Conservation (phyloP, 2,329 filamentous ascomycete species). For the Emericellopsis atlantica region DNA sequence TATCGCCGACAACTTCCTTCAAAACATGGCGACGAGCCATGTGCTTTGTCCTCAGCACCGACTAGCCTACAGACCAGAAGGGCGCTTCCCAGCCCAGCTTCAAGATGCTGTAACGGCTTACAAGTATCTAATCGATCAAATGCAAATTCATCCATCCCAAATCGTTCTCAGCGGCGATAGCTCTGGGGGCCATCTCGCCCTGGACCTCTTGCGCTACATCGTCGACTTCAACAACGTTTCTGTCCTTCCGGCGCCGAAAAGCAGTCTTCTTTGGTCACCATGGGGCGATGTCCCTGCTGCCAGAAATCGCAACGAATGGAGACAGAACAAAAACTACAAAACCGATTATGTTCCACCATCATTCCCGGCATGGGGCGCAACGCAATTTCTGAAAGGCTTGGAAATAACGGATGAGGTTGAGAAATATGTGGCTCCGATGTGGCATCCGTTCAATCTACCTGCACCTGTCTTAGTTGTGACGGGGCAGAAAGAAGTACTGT, state of each 20-base stretch:
- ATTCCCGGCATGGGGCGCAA: not conserved
- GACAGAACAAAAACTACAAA: not conserved
- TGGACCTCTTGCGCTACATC: constrained; percentile 17
- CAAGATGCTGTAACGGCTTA: constrained; percentile 18
- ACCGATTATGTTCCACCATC: not conserved
- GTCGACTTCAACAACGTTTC: constrained; percentile 2
- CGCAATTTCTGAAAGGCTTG: too few relatives aligned
- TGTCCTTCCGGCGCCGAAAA: not conserved
- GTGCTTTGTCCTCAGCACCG: constrained; percentile 17
- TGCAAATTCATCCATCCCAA: constrained; percentile 8
- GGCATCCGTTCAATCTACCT: too few relatives aligned
- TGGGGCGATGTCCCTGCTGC: not conserved
- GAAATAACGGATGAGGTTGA: too few relatives aligned
- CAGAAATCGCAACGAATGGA: not conserved
- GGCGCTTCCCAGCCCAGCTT: constrained; percentile 15
- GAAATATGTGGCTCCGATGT: too few relatives aligned
- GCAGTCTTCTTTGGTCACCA: constrained; percentile 1
- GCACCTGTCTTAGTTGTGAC: too few relatives aligned
- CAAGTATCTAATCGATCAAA: constrained; percentile 9
- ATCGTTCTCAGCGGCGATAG: constrained; percentile 17
- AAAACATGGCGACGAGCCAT: constrained; percentile 7
- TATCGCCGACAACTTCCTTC: constrained; percentile 9
- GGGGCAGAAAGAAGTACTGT: too few relatives aligned
- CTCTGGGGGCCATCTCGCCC: constrained; percentile 15
- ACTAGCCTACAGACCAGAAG: constrained; percentile 6